Base-by-base conservation (phyloP, 768 basidiomycete genomes). In the Suillus alpinus region DNA sequence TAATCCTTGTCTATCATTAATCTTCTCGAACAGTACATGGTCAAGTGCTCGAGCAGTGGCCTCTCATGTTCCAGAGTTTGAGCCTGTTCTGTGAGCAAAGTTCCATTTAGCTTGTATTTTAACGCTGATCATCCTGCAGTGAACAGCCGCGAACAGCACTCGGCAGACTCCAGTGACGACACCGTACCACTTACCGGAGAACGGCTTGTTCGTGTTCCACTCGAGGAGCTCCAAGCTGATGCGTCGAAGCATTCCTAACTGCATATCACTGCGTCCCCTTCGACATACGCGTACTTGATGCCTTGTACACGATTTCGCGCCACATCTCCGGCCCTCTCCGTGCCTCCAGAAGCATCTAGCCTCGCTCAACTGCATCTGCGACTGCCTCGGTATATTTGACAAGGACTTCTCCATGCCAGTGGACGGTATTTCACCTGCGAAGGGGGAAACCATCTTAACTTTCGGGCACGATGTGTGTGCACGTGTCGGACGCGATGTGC, bases 201-300 rank as follows among this genome's bases (percentile, higher is more conserved):
- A 66, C 81, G 86, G 56, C 77, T 91, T 34, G 88, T 91, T 31
- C 87, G 89, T n/a, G 80, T 91, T 10, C 87, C 88, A 0, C 78
- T 90, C 39, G 88, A 91, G 58, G 87, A 88, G 46, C 68, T 91
- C 46, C 82, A 84, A 59, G 62, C 69, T 4, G 61, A 69, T 31
- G 62, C 44, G 29, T 1, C 67, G 44, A 61, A 56, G 31, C 34
- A 61, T 9, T 61, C 59, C 7, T 66, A 56, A 69, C 29, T n/a
- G 29, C 23, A 2, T 26, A 44, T 20, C 18, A 23, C 20, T 13
- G 20, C 3, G 26, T 6, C 29, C 5, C 9, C 16, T 50, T n/a
- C 47, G 26, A 49, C 16, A 31, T 18, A 9, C 47, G 18, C 5
- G 10, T 31, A 3, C 16, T 18, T 18, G 47, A n/a, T 50, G 8